phyloP scores from a whole-genome alignment of 805 yeast genomes.

The Nakazawaea sp. region DNA sequence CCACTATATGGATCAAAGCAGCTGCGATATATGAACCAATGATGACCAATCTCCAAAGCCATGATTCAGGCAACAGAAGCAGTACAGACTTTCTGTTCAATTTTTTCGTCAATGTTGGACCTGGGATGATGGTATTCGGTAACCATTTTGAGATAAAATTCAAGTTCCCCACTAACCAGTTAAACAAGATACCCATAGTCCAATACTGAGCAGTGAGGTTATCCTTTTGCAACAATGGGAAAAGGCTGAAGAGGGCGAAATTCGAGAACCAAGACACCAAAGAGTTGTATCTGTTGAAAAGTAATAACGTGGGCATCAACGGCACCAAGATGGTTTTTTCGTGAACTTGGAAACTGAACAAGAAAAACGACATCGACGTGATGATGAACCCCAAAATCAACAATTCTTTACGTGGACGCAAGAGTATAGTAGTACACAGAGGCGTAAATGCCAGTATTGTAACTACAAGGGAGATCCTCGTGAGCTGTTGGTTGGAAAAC shows the following conservation, averaged over 20 bases:
- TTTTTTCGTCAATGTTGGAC: constrained; percentile 22
- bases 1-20: constrained; percentile 45
- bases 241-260: constrained; percentile 76
- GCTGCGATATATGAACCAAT: constrained; percentile 47
- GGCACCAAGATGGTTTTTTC: constrained; percentile 91
- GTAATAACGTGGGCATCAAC: constrained; percentile 71
- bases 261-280: constrained; percentile 85
- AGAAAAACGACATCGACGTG: constrained; percentile 79
- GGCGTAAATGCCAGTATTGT: constrained; percentile 54
- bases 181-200: constrained; percentile 54
- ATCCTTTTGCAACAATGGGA: constrained; percentile 80
- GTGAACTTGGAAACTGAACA: constrained; percentile 94
- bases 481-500: constrained; percentile 52
- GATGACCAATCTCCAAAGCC: constrained; percentile 45
- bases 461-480: constrained; percentile 44
- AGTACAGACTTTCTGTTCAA: constrained; percentile 5
- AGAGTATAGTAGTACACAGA: constrained; percentile 40
- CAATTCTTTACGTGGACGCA: constrained; percentile 43
- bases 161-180: constrained; percentile 72
- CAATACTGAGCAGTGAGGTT: constrained; percentile 66
- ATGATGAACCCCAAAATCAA: constrained; percentile 72
- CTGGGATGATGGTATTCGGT: constrained; percentile 35
- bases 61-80: constrained; percentile 37
- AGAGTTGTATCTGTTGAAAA: constrained; percentile 53
- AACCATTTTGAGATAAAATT: constrained; percentile 42